These are phyloP conservation scores for Phytophthora niederhauseri DNA, from an alignment of 352 stramenopile species.

Conservation along the genomic window DNA sequence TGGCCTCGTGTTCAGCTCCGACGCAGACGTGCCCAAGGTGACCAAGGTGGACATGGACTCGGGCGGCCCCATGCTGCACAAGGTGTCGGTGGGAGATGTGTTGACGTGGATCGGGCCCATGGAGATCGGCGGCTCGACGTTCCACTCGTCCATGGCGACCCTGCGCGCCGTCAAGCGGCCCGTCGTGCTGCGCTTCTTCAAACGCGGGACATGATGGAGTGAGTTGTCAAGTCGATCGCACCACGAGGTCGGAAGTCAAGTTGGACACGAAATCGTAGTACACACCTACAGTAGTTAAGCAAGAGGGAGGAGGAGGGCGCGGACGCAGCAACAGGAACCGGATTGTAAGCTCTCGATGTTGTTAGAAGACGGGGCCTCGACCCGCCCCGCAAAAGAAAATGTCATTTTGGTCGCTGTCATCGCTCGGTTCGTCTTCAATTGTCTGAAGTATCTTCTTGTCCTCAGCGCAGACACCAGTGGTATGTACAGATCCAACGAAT, in stretches of 20 bases:
- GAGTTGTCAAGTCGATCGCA: slow-evolving; percentile 12
- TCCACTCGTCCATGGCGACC: slow-evolving; percentile 88
- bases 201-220: slow-evolving; percentile 43
- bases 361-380: slow-evolving; percentile 41
- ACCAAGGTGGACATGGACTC: slow-evolving; percentile 87
- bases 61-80: slow-evolving; percentile 67
- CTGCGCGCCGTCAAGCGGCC: slow-evolving; percentile 82
- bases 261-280: slow-evolving; percentile 33
- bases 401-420: slow-evolving; percentile 43
- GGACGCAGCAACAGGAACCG: slow-evolving; percentile 32
- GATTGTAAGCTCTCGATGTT: slow-evolving; percentile 48
- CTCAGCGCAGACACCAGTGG: no score
- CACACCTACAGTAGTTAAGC: slow-evolving; percentile 35
- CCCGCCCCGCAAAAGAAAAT: slow-evolving; percentile 32
- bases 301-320: slow-evolving; percentile 5
- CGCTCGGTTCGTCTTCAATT: neutral
- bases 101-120: slow-evolving; percentile 82
- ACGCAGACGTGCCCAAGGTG: slow-evolving; percentile 75
- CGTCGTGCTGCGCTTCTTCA: slow-evolving; percentile 81
- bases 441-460: no score
- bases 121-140: slow-evolving; percentile 78
- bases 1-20: slow-evolving; percentile 85
- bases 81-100: slow-evolving; percentile 76
- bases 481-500: slow-evolving; percentile 32
- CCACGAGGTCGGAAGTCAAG: slow-evolving; percentile 26